These are phyloP conservation scores for Arthrobotrys megalospora DNA, from an alignment of 2,329 filamentous ascomycete species.

Conservation along the genomic window DNA sequence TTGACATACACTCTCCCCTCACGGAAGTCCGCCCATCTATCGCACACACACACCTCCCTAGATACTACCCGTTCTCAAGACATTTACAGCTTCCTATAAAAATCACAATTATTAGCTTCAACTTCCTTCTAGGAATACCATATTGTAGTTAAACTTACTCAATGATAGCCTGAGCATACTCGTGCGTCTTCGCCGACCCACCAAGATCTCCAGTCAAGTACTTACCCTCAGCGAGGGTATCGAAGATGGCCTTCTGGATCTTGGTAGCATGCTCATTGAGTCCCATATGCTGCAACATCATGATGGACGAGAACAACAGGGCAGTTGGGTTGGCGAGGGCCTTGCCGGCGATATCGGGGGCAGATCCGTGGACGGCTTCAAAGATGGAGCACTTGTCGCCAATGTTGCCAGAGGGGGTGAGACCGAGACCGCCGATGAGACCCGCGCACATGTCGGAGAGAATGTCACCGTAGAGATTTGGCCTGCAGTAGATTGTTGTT, in stretches of 20 bases:
- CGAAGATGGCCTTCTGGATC: slow-evolving; percentile 96
- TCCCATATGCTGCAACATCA: slow-evolving; percentile 99
- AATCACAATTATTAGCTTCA: slow-evolving; percentile 11
- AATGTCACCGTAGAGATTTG: slow-evolving; percentile 99
- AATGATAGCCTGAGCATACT: slow-evolving; percentile 95
- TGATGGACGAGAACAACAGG: slow-evolving; percentile 93
- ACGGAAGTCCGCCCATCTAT: not conserved
- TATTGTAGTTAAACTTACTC: slow-evolving; percentile 65
- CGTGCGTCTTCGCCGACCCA: slow-evolving; percentile 93
- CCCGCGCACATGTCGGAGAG: slow-evolving; percentile 99
- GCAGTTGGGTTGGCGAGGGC: slow-evolving; percentile 97
- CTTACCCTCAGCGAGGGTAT: slow-evolving; percentile 96
- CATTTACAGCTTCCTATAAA: slow-evolving; percentile 47
- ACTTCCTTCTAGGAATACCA: not conserved
- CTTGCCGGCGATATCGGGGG: slow-evolving; percentile 96
- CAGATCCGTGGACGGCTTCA: slow-evolving; percentile 98
- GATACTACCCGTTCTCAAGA: slow-evolving; percentile 13
- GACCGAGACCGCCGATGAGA: slow-evolving; percentile 95
- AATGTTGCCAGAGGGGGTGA: slow-evolving; percentile 98
- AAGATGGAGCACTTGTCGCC: slow-evolving; percentile 99
- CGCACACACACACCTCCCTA: not conserved
- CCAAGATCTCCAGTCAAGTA: slow-evolving; percentile 94
- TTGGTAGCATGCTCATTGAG: slow-evolving; percentile 84
- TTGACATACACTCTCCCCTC: slow-evolving; percentile 27
- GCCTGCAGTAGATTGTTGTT: slow-evolving; percentile 70